Conservation (phyloP, 2,329 filamentous ascomycete genomes). For the Cercospora sp. region DNA sequence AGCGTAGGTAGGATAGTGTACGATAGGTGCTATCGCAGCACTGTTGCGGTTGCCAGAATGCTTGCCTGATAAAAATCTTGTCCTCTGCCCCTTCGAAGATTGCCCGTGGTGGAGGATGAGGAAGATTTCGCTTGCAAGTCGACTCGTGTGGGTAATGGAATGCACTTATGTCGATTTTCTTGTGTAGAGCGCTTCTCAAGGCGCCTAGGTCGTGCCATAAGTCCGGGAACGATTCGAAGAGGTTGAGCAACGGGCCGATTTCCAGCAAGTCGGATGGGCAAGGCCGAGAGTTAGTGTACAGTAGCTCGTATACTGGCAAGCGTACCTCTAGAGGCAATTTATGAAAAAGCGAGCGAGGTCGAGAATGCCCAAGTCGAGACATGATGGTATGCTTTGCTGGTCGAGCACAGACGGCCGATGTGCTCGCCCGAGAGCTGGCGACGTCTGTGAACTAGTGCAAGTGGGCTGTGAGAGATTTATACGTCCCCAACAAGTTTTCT, state of each 20-base stretch:
- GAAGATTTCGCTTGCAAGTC: neutral
- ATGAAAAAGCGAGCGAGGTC: neutral
- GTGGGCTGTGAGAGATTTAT: neutral
- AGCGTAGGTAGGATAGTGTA: neutral
- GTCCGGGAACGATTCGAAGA: neutral
- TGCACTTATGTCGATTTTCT: neutral
- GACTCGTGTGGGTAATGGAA: neutral
- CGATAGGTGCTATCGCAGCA: neutral
- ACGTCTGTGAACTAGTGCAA: neutral
- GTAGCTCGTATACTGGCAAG: neutral
- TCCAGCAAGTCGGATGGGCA: neutral
- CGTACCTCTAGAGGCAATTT: neutral
- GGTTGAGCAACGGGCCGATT: neutral
- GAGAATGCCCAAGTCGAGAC: neutral
- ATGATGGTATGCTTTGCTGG: neutral
- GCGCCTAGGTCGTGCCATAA: neutral
- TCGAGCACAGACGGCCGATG: neutral
- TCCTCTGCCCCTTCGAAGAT: neutral
- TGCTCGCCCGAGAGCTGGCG: neutral
- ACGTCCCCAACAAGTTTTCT: neutral
- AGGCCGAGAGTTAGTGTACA: neutral
- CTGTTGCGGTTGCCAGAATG: neutral
- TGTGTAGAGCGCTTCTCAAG: neutral
- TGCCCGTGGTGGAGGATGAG: neutral
- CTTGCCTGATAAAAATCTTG: neutral